Percentiles rank a stretch among this genome's conserved stretches.
phyloP scores from a whole-genome alignment of 164 flowering plant genomes.

The Liriodendron chinense region DNA sequence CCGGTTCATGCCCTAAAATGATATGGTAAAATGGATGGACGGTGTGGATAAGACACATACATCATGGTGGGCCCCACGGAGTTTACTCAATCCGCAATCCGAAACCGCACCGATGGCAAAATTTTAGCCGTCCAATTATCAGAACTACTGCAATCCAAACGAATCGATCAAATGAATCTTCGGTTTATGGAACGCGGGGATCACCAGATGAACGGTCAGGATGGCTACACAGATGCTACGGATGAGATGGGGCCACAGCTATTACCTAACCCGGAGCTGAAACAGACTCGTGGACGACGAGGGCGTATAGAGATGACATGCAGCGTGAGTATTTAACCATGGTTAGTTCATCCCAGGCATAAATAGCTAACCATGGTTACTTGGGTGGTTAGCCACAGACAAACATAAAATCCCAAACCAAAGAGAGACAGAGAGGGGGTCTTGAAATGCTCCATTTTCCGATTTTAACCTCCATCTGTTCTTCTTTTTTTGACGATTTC shows the following conservation, averaged over 20 bases:
- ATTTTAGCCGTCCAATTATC: no score
- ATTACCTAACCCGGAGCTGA: background rate
- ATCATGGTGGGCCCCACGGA: no score
- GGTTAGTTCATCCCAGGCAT: slow-evolving; percentile 3
- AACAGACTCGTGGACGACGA: background rate
- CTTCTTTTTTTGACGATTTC: background rate
- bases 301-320: background rate
- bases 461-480: background rate
- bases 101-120: no score
- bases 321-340: slow-evolving; percentile 2
- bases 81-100: no score
- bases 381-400: slow-evolving; percentile 11
- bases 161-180: no score
- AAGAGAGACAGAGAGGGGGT: background rate
- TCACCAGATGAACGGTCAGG: no score
- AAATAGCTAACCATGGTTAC: slow-evolving; percentile 22
- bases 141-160: no score
- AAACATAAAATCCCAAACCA: background rate
- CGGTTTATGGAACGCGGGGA: no score
- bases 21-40: no score
- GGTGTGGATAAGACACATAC: no score
- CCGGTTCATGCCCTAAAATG: no score
- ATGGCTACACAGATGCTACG: background rate
- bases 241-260: background rate
- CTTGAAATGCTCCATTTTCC: slow-evolving; percentile 3